Evolutionary conservation across 2,329 filamentous ascomycete species (phyloP), one percentile per base, ranked within the genome.

Genomic region (Aspergillus tamarii): DNA sequence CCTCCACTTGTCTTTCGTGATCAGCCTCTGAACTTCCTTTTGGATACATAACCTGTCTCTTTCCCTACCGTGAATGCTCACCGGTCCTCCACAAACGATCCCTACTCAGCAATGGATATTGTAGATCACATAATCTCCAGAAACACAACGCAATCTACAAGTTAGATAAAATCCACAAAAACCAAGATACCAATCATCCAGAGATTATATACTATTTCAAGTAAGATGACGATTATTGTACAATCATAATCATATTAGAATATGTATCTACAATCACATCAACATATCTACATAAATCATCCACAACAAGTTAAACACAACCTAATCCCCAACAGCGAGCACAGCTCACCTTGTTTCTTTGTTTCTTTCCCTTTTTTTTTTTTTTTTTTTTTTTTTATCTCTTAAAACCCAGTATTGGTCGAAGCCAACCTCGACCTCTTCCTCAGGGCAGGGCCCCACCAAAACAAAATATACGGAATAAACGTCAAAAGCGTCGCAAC

Each of bases 401-500:
- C 26, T 26, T 26, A 46, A 23, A 46, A 46, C 14, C 53, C 52
- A 0, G 59, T 57, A 30, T 46, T 57, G 2, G 32, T 32, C 10
- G 57, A 28, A 39, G 76, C 76, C 53, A 78, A 62, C 64, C 66
- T 73, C 0, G 73, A 76, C 4, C 76, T 64, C 10, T 71, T 70
- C 19, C 77, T 68, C 48, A 79, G 64, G 34, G 52, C 55, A 32
- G 72, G 72, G 2, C 74, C 74, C 53, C 64, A 76, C 59, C 70
- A 72, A 28, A 67, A 76, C 32, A 80, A 67, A 23, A 69, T 64
- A 62, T 69, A 76, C 0, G 74, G 74, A 50, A 75, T 74, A 1
- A 72, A 70, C 28, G 69, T 74, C 62, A 73, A 72, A 32, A 67
- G 61, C 0, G 81, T 82, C 1, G 80, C 83, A 19, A 84, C 74